phyloP scores from a whole-genome alignment of 306 rosid genomes.

The Sesbania bispinosa region DNA sequence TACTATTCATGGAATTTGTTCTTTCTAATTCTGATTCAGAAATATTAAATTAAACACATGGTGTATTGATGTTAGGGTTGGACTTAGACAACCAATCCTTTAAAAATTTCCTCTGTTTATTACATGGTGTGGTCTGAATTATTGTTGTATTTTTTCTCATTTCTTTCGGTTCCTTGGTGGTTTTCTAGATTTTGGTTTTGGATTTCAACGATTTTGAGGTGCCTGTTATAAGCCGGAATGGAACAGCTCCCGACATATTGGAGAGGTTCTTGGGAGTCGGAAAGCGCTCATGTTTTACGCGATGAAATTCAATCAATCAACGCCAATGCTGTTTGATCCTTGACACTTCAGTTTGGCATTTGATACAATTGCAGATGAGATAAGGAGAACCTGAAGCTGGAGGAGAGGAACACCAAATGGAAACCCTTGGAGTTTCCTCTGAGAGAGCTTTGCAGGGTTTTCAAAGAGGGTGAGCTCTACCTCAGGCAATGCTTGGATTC shows the following conservation, averaged over 20 bases:
- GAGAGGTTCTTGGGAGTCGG: conserved; percentile 88
- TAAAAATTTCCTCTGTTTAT: neutral
- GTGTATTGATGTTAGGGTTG: no score
- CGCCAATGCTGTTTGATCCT: conserved; percentile 65
- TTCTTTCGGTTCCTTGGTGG: no score
- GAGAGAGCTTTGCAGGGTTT: conserved; percentile 66
- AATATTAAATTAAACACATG: no score
- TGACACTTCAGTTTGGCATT: conserved; percentile 67
- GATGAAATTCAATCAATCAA: conserved; percentile 74
- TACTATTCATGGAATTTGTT: neutral
- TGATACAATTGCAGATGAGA: conserved; percentile 78
- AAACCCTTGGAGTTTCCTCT: conserved; percentile 76
- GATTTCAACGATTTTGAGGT: neutral
- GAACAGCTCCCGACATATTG: conserved; percentile 96
- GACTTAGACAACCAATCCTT: no score
- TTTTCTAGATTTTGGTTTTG: neutral
- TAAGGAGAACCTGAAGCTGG: conserved; percentile 57
- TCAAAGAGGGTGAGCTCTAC: conserved; percentile 76
- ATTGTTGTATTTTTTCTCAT: neutral
- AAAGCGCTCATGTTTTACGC: conserved; percentile 76
- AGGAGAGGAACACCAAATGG: conserved; percentile 81
- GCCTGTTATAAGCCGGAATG: conserved; percentile 47
- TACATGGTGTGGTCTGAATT: neutral
- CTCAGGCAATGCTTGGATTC: conserved; percentile 62
- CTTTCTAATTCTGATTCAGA: neutral